Percentiles rank a stretch among this genome's conserved stretches.
phyloP scores from a whole-genome alignment of 148 eudicot genomes.

The Amaranthus palmeri region DNA sequence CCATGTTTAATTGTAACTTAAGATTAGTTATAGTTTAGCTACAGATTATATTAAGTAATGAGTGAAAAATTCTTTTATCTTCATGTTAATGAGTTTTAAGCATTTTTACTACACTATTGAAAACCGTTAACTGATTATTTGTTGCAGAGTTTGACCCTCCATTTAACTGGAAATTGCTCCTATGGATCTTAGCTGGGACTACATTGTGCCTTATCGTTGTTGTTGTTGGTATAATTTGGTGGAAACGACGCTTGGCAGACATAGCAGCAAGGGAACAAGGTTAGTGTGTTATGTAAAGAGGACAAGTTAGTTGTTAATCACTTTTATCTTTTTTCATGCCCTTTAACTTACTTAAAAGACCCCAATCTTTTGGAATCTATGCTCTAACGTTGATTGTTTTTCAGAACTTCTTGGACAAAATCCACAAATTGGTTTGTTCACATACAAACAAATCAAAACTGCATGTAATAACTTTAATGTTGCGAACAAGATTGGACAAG shows the following conservation, averaged over 20 bases:
- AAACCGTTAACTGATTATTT: not conserved
- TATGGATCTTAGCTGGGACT: conserved; percentile 23
- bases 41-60: too few species aligned
- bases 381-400: too few species aligned
- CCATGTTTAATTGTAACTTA: too few species aligned
- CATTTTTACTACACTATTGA: too few species aligned
- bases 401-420: conserved; percentile 46
- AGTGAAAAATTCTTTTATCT: too few species aligned
- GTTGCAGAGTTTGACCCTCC: conserved; percentile 29
- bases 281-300: conserved; percentile 8
- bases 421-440: conserved; percentile 40
- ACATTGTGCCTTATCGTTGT: conserved; percentile 21
- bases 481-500: conserved; percentile 51
- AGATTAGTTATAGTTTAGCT: too few species aligned
- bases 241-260: conserved; percentile 27
- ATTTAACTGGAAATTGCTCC: conserved; percentile 20
- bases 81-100: too few species aligned
- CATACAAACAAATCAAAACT: conserved; percentile 43
- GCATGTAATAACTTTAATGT: conserved; percentile 46
- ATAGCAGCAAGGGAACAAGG: conserved; percentile 38
- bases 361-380: not conserved
- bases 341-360: not conserved
- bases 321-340: not conserved
- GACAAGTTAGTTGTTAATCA: not conserved
- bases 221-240: conserved; percentile 24